These are phyloP conservation scores for Botryotinia globosa DNA, from an alignment of 2,329 filamentous ascomycete species.

Conservation along the genomic window DNA sequence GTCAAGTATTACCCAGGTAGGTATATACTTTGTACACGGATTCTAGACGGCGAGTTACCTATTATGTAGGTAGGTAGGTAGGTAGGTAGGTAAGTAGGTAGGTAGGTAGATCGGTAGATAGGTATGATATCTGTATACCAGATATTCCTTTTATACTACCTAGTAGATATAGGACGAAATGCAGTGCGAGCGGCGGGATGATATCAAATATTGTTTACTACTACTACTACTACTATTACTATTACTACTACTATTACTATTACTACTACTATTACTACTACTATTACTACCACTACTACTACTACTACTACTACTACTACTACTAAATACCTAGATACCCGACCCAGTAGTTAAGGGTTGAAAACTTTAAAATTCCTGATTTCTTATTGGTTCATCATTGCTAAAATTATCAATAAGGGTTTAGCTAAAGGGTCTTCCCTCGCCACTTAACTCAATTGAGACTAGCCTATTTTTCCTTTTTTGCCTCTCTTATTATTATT, in stretches of 20 bases:
- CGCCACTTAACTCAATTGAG: neutral
- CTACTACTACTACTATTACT: too few relatives aligned
- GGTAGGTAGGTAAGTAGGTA: too few relatives aligned
- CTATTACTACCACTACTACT: too few relatives aligned
- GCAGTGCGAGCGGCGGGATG: neutral
- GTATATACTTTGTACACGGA: neutral
- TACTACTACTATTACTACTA: too few relatives aligned
- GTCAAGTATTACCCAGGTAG: neutral
- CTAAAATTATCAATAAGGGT: neutral
- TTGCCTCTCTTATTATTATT: constrained; percentile 4
- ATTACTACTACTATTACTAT: too few relatives aligned
- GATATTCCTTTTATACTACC: neutral
- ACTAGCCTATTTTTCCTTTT: neutral
- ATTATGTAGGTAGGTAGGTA: too few relatives aligned
- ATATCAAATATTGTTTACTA: too few relatives aligned
- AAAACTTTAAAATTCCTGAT: neutral
- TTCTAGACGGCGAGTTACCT: too few relatives aligned
- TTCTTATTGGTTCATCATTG: neutral
- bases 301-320: too few relatives aligned
- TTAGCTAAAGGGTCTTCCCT: neutral
- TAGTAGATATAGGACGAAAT: neutral
- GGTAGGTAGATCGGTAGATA: too few relatives aligned
- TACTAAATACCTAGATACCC: too few relatives aligned
- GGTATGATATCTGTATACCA: too few relatives aligned
- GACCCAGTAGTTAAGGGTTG: neutral